A percentile compares a stretch with the other conserved stretches of the same genome.
phyloP scores from a whole-genome alignment of 768 basidiomycete species.

The Amanita pallidorosea region DNA sequence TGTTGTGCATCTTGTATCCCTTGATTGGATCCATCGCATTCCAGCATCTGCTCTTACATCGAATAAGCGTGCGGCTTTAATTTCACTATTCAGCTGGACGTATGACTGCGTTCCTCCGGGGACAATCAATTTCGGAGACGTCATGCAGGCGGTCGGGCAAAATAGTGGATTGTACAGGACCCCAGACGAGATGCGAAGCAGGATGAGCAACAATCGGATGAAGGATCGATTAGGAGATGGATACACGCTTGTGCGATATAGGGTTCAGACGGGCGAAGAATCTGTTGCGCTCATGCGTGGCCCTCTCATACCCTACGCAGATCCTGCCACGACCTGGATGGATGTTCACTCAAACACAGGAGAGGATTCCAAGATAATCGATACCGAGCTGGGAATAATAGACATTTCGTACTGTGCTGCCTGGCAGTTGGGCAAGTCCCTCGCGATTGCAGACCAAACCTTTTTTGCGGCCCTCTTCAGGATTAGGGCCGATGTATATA shows the following conservation, averaged over 20 bases:
- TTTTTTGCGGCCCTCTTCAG: not conserved
- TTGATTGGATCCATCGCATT: not conserved
- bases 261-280: not conserved
- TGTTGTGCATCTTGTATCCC: not conserved
- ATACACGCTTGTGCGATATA: not conserved
- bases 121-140: not conserved
- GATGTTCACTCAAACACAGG: not conserved
- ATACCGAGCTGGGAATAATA: not conserved
- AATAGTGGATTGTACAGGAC: not conserved
- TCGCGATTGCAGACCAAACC: not conserved
- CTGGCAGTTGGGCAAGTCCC: not conserved
- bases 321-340: not conserved
- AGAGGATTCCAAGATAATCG: not conserved
- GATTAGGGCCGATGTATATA: too few relatives aligned
- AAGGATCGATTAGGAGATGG: not conserved
- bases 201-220: not conserved
- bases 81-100: constrained; percentile 4
- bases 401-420: not conserved
- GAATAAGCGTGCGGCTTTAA: not conserved
- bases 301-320: not conserved
- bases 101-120: not conserved
- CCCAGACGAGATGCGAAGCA: not conserved
- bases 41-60: not conserved
- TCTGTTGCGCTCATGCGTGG: not conserved
- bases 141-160: not conserved